Evolutionary conservation across 192 early-diverging fungal species (phyloP), one percentile per base, ranked within the genome.

Genomic region (Backusella australiensis): DNA sequence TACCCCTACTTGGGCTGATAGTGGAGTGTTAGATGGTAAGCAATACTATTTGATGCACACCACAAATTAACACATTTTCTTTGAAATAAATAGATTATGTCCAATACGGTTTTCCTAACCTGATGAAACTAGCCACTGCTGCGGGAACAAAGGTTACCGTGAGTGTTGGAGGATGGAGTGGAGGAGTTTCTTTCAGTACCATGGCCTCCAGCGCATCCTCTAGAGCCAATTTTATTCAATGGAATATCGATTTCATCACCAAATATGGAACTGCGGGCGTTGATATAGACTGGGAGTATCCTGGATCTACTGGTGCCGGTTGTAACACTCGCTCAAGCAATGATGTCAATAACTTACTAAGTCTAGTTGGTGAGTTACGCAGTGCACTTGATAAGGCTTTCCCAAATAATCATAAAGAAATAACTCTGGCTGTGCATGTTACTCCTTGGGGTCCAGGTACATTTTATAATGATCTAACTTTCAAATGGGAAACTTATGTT

Each of bases 251-350:
- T 4, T 84, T 87, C 66, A 78, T 90, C 52, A 80, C 78, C 3
- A 82, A 85, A 1, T 89, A 84, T 69, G 70, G 81, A 12, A 77
- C 93, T 7, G 91, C 93, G 82, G 93, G 93, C 69, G 85, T 92
- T 75, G 93, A 94, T 74, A 78, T 94, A 73, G 93, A 65, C 73
- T 82, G 85, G 83, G 93, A 94, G 77, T 93, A 91, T 70, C 93
- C 92, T 23, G 89, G 89, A 21, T 81, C 89, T 67, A 75, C 83
- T 19, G 88, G 91, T 59, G 84, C 85, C 34, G 78, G 83, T 11
- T 93, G 90, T 78, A 91, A 90, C 78, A 29, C 86, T 34, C 86
- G 89, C 42, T 68, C 77, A 0, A 59, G 66, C 0, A 86, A 89
- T 69, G 94, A 95, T 69, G 82, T 89, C 6, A 77, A 77, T 7